These are phyloP conservation scores for Lineolata rhizophorae DNA, from an alignment of 495 filamentous ascomycete genomes.

Conservation along the genomic window DNA sequence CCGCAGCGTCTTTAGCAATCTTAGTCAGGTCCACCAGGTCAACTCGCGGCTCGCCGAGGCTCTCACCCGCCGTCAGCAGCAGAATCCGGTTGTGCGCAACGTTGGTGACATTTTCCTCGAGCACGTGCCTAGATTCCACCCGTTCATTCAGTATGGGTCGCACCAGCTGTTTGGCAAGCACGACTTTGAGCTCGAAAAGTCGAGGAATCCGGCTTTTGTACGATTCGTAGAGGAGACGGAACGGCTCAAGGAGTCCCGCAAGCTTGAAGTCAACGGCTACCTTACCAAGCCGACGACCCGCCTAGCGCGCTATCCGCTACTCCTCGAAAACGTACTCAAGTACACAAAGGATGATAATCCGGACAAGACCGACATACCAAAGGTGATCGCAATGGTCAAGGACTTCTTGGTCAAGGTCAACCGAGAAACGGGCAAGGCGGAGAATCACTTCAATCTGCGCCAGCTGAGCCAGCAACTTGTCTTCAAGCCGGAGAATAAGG, in stretches of 20 bases:
- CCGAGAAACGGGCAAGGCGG: constrained; percentile 82
- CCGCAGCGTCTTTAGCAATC: constrained; percentile 85
- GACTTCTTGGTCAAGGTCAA: constrained; percentile 79
- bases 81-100: constrained; percentile 66
- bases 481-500: constrained; percentile 66
- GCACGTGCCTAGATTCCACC: constrained; percentile 77
- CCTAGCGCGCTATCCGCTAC: constrained; percentile 80
- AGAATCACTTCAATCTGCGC: constrained; percentile 93
- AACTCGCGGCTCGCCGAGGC: constrained; percentile 72
- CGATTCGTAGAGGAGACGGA: constrained; percentile 96
- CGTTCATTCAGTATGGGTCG: constrained; percentile 91
- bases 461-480: constrained; percentile 75
- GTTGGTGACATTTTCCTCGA: constrained; percentile 90
- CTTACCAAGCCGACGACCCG: constrained; percentile 94
- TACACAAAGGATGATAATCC: constrained; percentile 69
- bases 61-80: constrained; percentile 75
- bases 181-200: constrained; percentile 92
- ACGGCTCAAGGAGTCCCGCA: constrained; percentile 83
- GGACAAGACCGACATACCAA: constrained; percentile 78
- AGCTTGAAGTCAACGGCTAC: constrained; percentile 94
- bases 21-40: constrained; percentile 80
- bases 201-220: constrained; percentile 62
- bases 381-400: constrained; percentile 64
- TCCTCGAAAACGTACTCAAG: constrained; percentile 81
- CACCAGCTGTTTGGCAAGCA: constrained; percentile 94